Evolutionary conservation across 495 filamentous ascomycete genomes (phyloP), one percentile per base, ranked within the genome.

Genomic region (Penicillium tannophilum): DNA sequence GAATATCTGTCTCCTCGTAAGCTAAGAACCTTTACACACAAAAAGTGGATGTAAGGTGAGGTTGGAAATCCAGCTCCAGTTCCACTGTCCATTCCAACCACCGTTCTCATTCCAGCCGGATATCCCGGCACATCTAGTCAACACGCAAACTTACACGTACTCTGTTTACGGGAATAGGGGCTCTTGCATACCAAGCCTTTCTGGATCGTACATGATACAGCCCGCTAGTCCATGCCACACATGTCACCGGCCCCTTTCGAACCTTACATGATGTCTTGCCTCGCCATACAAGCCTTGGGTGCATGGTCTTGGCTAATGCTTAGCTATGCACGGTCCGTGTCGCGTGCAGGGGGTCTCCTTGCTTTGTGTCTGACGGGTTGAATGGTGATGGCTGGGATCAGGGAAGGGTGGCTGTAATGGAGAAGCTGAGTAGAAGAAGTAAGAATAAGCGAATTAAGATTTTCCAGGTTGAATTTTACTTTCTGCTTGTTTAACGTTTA

Each of bases 281-380:
- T 65, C 39, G 36, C 46, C 31, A 56, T 55, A 62, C 59, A 65
- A 65, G 63, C 63, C 39, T 65, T 47, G 11, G 9, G 28, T 57
- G 60, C 63, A 65, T 59, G 44, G 48, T 8, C 63, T 65, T 65
- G 63, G 63, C 63, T 56, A 63, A 62, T 62, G 63, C 63, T 65
- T 65, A 63, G 60, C 56, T 35, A 19, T 55, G 57, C 58, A 60
- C 54, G 56, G 53, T 23, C 46, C 41, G 10, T 56, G 20, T 44
- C 49, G 26, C n/a, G 24, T 20, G 50, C 55, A 54, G 11, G 59
- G 63, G 24, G 17, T 45, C 12, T 33, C 41, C 55, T 42, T 46
- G 43, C 19, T 49, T n/a, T 39, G 9, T 12, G 46, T 30, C 28
- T 20, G 11, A 24, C 26, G 46, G 6, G 12, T 31, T 49, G 16